Evolutionary conservation across 306 rosid genomes (phyloP).

Genomic region (Castanopsis chinensis): DNA sequence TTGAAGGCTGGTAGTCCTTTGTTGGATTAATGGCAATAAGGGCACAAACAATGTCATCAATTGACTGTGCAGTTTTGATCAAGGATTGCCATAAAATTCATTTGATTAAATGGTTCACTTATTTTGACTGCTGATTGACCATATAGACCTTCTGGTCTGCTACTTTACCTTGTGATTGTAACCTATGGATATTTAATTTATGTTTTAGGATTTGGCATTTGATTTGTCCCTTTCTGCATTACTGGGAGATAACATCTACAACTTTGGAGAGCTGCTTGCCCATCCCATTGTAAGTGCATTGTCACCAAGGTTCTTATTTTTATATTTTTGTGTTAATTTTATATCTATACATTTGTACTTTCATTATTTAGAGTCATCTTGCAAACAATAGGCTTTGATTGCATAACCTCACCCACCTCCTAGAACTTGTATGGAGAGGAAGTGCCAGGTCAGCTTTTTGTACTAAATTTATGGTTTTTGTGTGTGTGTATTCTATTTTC

Average conservation of each 20-base stretch:
- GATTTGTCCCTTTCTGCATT: slow-evolving; percentile 97
- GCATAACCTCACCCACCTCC: too few relatives aligned
- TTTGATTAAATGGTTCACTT: background rate
- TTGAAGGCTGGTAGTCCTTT: background rate
- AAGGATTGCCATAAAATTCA: background rate
- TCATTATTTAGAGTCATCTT: too few relatives aligned
- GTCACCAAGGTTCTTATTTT: background rate
- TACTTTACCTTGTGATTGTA: slow-evolving; percentile 8
- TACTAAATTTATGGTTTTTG: too few relatives aligned
- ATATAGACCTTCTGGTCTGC: slow-evolving; percentile 9
- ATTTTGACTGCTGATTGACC: background rate
- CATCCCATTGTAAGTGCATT: slow-evolving; percentile 85
- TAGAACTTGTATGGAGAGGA: too few relatives aligned
- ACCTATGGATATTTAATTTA: slow-evolving; percentile 7
- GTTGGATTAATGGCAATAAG: background rate
- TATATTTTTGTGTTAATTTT: background rate
- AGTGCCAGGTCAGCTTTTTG: too few relatives aligned
- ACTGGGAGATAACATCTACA: slow-evolving; percentile 95
- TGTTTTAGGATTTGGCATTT: slow-evolving; percentile 86
- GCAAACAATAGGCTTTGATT: too few relatives aligned
- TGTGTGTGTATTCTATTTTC: too few relatives aligned
- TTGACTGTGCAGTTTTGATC: background rate
- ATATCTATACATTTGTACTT: background rate
- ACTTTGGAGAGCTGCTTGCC: slow-evolving; percentile 97
- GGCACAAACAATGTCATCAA: background rate